phyloP scores from a whole-genome alignment of 441 rosid species.

The Breynia disticha region DNA sequence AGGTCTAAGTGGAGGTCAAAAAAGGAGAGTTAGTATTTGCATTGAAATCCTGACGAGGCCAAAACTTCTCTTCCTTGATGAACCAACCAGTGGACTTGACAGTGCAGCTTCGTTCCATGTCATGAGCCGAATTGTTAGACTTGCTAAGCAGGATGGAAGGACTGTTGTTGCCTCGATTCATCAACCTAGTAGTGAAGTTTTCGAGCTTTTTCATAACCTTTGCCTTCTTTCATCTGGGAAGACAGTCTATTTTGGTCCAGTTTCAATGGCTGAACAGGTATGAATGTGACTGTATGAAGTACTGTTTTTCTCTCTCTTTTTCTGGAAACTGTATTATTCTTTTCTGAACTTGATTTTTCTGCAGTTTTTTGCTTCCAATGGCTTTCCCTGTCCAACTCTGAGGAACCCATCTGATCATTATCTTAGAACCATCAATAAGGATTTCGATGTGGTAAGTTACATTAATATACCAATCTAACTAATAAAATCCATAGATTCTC shows the following conservation, averaged over 20 bases:
- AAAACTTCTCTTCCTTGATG: slow-evolving; percentile 40
- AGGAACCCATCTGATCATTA: slow-evolving; percentile 47
- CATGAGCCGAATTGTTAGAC: slow-evolving; percentile 27
- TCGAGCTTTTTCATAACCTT: slow-evolving; percentile 31
- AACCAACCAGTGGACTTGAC: slow-evolving; percentile 56
- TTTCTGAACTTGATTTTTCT: neutral
- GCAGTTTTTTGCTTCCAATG: slow-evolving; percentile 37
- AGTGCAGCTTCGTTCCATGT: slow-evolving; percentile 50
- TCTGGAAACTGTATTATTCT: too few relatives aligned
- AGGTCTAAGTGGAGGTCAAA: slow-evolving; percentile 49
- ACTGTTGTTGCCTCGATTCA: slow-evolving; percentile 42
- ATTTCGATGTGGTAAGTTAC: slow-evolving; percentile 33
- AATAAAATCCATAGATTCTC: too few relatives aligned
- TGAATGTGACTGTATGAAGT: too few relatives aligned
- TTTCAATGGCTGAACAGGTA: slow-evolving; percentile 25
- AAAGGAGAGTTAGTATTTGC: slow-evolving; percentile 46
- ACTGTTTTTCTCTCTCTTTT: neutral
- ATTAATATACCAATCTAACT: too few relatives aligned
- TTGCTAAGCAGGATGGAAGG: slow-evolving; percentile 25
- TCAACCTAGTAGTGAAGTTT: slow-evolving; percentile 51
- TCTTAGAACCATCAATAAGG: slow-evolving; percentile 39
- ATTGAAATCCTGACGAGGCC: slow-evolving; percentile 38
- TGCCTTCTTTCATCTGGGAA: slow-evolving; percentile 33
- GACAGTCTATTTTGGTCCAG: slow-evolving; percentile 28
- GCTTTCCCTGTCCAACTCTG: slow-evolving; percentile 37